Conservation (phyloP, 2,329 filamentous ascomycete species). For the Penicillium olsonii region DNA sequence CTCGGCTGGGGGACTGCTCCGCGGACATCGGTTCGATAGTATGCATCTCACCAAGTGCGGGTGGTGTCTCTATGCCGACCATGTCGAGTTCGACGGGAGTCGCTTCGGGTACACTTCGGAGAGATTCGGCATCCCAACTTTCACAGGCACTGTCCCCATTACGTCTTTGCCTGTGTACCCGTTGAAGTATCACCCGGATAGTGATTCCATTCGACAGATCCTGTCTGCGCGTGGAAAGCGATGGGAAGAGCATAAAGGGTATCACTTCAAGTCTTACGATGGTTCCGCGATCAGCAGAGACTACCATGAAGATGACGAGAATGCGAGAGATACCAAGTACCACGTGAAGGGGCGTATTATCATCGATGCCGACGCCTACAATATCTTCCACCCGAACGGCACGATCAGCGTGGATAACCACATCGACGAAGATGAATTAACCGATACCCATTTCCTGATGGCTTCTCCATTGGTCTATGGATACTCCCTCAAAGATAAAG, state of each 20-base stretch:
- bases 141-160: constrained; percentile 44
- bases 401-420: constrained; percentile 25
- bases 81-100: constrained; percentile 24
- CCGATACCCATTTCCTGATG: constrained; percentile 45
- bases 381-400: constrained; percentile 48
- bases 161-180: constrained; percentile 46
- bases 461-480: constrained; percentile 48
- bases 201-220: constrained; percentile 38
- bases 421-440: constrained; percentile 30
- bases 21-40: constrained; percentile 13
- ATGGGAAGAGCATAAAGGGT: constrained; percentile 50
- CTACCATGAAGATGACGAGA: constrained; percentile 26
- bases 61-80: constrained; percentile 10
- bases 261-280: constrained; percentile 54
- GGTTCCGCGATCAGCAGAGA: constrained; percentile 41
- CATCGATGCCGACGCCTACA: constrained; percentile 54
- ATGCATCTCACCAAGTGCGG: constrained; percentile 2
- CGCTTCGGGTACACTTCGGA: constrained; percentile 17
- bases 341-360: constrained; percentile 52
- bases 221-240: constrained; percentile 50
- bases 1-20: neutral
- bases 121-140: constrained; percentile 9
- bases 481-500: constrained; percentile 50
- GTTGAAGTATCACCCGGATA: constrained; percentile 46
- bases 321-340: constrained; percentile 7